Evolutionary conservation across 306 rosid species (phyloP).

Genomic region (Lathyrus aphaca): DNA sequence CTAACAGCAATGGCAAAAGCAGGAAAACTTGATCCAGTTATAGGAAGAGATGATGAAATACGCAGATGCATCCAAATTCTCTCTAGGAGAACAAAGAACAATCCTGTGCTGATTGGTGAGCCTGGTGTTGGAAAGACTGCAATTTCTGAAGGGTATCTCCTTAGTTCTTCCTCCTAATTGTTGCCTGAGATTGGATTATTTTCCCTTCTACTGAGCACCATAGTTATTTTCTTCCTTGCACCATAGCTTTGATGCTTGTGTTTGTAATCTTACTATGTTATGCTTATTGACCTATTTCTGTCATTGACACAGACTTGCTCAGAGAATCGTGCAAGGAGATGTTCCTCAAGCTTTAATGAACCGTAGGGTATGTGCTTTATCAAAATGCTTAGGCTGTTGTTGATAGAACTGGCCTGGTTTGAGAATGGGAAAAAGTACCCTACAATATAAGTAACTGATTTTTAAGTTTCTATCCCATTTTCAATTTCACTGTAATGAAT

Average conservation of each 20-base stretch:
- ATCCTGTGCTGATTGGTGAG: slow-evolving; percentile 96
- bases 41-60: slow-evolving; percentile 98
- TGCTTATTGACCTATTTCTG: slow-evolving; percentile 20
- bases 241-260: slow-evolving; percentile 26
- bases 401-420: slow-evolving; percentile 14
- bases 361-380: slow-evolving; percentile 71
- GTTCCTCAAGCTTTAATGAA: slow-evolving; percentile 98
- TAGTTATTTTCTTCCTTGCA: slow-evolving; percentile 9
- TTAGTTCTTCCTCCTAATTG: slow-evolving; percentile 3
- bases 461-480: slow-evolving; percentile 18
- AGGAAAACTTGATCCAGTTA: slow-evolving; percentile 97
- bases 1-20: slow-evolving; percentile 90
- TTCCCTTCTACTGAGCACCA: slow-evolving; percentile 1
- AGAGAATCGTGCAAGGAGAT: slow-evolving; percentile 93
- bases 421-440: background rate
- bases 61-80: slow-evolving; percentile 98
- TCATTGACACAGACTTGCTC: slow-evolving; percentile 82
- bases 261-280: background rate
- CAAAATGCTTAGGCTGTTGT: slow-evolving; percentile 22
- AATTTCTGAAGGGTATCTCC: slow-evolving; percentile 88
- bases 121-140: slow-evolving; percentile 99
- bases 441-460: slow-evolving; percentile 4
- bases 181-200: slow-evolving; percentile 3
- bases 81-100: slow-evolving; percentile 97
- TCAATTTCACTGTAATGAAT: background rate